Evolutionary conservation across 805 yeast genomes (phyloP).

Genomic region (Yarrowia sp.): DNA sequence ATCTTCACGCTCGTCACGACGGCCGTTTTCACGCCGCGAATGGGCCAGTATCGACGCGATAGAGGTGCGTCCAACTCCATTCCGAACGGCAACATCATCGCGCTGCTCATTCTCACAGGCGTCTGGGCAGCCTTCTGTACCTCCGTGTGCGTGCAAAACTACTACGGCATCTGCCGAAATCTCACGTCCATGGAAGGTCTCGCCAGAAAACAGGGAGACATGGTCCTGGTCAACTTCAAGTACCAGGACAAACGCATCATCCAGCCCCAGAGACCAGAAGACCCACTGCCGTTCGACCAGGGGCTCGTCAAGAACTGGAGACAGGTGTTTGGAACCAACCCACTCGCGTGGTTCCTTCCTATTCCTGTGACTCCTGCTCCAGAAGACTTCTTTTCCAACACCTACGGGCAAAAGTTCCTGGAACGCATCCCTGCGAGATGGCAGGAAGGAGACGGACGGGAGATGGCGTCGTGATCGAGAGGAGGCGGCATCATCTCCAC

Average conservation of each 20-base stretch:
- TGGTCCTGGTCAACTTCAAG: constrained; percentile 42
- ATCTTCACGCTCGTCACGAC: constrained; percentile 45
- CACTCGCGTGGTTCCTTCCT: constrained; percentile 37
- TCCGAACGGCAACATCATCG: constrained; percentile 50
- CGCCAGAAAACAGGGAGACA: constrained; percentile 38
- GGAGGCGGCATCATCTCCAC: neutral
- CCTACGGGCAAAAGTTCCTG: neutral
- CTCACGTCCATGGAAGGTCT: constrained; percentile 62
- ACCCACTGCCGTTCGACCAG: constrained; percentile 35
- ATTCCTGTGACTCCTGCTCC: constrained; percentile 6
- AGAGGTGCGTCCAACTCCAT: neutral
- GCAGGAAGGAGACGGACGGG: constrained; percentile 11
- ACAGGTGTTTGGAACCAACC: constrained; percentile 37
- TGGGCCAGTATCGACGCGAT: constrained; percentile 33
- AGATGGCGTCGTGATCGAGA: neutral
- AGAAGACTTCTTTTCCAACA: neutral
- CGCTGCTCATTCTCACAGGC: constrained; percentile 46
- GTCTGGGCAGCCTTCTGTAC: constrained; percentile 48
- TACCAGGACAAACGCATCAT: constrained; percentile 46
- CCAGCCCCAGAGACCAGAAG: constrained; percentile 41
- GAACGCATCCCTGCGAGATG: neutral
- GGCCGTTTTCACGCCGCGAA: constrained; percentile 38
- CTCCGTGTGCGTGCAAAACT: constrained; percentile 46
- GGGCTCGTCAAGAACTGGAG: constrained; percentile 35
- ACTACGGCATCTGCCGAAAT: constrained; percentile 48